Percentiles rank a stretch among this genome's conserved stretches.
Conservation (phyloP, 1,284 basidiomycete species). For the Exsudoporus floridanus region DNA sequence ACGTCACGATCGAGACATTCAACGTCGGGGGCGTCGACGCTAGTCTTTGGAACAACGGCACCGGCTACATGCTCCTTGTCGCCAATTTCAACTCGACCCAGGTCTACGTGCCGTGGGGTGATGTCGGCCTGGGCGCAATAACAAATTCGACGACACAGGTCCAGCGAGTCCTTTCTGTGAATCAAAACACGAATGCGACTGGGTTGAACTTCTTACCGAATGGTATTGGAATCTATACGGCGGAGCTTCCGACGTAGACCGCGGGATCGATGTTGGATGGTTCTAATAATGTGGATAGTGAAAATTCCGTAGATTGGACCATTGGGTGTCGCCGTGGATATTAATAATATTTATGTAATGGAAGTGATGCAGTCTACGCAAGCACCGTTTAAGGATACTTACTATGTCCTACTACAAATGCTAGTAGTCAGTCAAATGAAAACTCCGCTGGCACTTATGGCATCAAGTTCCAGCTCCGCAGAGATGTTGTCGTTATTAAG, state of each 20-base stretch:
- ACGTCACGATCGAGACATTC: constrained; percentile 5
- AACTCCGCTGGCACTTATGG: too few species aligned
- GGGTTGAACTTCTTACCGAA: constrained; percentile 22
- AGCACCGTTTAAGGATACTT: too few species aligned
- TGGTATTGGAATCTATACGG: constrained; percentile 29
- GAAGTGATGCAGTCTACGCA: too few species aligned
- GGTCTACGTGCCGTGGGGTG: constrained; percentile 21
- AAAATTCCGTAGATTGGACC: too few species aligned
- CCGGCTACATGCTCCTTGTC: constrained; percentile 22
- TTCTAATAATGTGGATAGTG: too few species aligned
- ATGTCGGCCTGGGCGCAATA: constrained; percentile 17
- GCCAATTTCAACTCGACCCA: constrained; percentile 7
- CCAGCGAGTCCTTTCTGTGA: constrained; percentile 12
- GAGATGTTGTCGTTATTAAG: too few species aligned
- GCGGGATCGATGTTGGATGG: not conserved
- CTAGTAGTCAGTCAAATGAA: too few species aligned
- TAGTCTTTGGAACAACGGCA: constrained; percentile 26
- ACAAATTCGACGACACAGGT: constrained; percentile 26
- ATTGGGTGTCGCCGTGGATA: too few species aligned
- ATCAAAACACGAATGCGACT: constrained; percentile 15
- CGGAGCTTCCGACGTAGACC: not conserved
- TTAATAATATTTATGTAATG: too few species aligned
- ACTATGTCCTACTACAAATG: too few species aligned
- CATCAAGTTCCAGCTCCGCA: too few species aligned
- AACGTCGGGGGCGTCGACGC: constrained; percentile 22